Base-by-base conservation (phyloP, 768 basidiomycete species). In the Psilocybe cubensis region DNA sequence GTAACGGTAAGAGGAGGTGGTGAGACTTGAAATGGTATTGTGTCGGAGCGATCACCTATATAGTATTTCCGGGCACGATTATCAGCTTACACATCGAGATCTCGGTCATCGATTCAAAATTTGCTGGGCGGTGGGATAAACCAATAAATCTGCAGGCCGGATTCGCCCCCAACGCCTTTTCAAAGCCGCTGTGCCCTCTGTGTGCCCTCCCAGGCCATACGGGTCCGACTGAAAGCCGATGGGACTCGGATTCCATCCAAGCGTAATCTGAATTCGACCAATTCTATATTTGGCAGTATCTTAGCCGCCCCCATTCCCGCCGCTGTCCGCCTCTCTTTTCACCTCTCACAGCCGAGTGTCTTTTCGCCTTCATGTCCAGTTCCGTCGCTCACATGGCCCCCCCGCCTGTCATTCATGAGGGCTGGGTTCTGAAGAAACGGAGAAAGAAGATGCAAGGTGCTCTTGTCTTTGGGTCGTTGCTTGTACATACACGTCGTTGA, bases 341-440 rank as follows among this genome's bases (percentile, higher is more conserved):
- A 38, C 40, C 33, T 46, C n/a, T n/a, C n/a, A n/a, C n/a, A n/a
- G n/a, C n/a, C n/a, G n/a, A n/a, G n/a, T n/a, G n/a, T n/a, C n/a
- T n/a, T n/a, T 46, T 46, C 31, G n/a, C 14, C n/a, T n/a, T n/a
- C 31, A 50, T 45, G 49, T 57, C 61, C 52, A 54, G 27, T 24
- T 52, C 56, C n/a, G 29, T 58, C 10, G 58, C 56, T 43, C 55
- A 64, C 47, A 57, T 66, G 59, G 51, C 53, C 23, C 54, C 43
- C 24, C 57, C 58, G 18, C 50, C 59, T 52, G 49, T 67, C 31
- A 60, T 89, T 3, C 79, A 74, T 49, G 80, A 90, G 64, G 92
- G 92, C 74, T 94, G 91, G 91, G 74, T 93, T 4, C 78, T 94
- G 59, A 94, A 94, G 77, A 94, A 94, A 74, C 79, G 92, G 63